A percentile compares a stretch with the other conserved stretches of the same genome.
These are phyloP conservation scores for Kandelia obovata DNA, from an alignment of 345 rosid genomes.

Conservation along the genomic window DNA sequence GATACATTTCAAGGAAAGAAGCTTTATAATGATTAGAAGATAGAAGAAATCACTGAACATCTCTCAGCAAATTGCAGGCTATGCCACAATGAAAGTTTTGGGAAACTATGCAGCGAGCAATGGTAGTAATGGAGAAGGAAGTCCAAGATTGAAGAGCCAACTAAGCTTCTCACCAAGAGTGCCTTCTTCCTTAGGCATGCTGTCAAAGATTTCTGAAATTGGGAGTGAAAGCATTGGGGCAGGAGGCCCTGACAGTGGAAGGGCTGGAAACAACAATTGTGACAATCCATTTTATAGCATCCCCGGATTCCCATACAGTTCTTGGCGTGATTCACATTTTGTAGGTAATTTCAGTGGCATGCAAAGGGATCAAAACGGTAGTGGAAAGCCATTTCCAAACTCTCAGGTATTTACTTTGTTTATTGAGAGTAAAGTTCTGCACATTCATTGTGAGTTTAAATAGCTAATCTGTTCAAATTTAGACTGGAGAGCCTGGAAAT, in stretches of 20 bases:
- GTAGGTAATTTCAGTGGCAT: conserved; percentile 37
- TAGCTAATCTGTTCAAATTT: conserved; percentile 14
- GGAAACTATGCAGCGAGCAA: conserved; percentile 44
- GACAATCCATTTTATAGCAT: conserved; percentile 26
- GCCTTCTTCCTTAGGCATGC: conserved; percentile 66
- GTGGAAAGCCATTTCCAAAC: conserved; percentile 31
- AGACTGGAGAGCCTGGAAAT: conserved; percentile 46
- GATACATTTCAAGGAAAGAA: background rate
- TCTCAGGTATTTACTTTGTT: conserved; percentile 42
- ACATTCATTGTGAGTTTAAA: background rate
- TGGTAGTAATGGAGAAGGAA: conserved; percentile 45
- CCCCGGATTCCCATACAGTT: conserved; percentile 38
- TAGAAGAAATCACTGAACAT: conserved; percentile 19
- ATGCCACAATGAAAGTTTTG: conserved; percentile 41
- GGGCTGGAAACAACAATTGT: conserved; percentile 22
- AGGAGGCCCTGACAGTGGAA: conserved; percentile 29
- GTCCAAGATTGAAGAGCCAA: conserved; percentile 56
- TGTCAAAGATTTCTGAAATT: conserved; percentile 67
- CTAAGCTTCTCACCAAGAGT: conserved; percentile 51
- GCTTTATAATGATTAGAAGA: background rate
- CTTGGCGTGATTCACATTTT: conserved; percentile 61
- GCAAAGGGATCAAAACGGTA: conserved; percentile 48
- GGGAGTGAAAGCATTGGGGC: conserved; percentile 32
- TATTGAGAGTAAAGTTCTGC: background rate
- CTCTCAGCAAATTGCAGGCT: conserved; percentile 49